Evolutionary conservation across 768 basidiomycete genomes (phyloP).

Genomic region (Daedalea quercina): DNA sequence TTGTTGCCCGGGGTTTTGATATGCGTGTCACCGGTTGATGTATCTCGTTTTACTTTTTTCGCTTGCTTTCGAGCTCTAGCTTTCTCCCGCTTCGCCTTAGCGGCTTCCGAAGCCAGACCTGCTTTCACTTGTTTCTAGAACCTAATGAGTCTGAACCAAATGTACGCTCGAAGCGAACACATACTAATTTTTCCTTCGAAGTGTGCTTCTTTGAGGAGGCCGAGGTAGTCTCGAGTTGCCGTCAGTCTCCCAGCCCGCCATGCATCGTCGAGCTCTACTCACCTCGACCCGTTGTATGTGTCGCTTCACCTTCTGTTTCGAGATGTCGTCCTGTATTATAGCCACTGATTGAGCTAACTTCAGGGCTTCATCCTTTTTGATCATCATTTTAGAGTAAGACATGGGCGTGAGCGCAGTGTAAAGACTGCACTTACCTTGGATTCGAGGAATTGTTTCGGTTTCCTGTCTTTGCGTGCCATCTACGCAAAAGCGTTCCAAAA

Average conservation of each 20-base stretch:
- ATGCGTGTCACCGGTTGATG: not conserved
- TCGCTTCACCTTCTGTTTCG: not conserved
- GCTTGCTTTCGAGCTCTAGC: not conserved
- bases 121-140: slow-evolving; percentile 1
- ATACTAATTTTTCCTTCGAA: slow-evolving; percentile 2
- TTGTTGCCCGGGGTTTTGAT: no score
- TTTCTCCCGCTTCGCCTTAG: slow-evolving; percentile 2
- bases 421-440: not conserved
- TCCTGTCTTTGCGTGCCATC: not conserved
- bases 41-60: not conserved
- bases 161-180: not conserved
- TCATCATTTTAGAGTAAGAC: not conserved
- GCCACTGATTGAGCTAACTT: not conserved
- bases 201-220: not conserved
- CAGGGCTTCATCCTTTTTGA: slow-evolving; percentile 2
- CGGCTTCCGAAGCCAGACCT: not conserved
- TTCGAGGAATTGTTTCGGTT: not conserved
- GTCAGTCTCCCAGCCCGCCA: not conserved
- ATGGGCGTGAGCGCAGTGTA: no score
- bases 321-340: not conserved
- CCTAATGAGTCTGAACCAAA: not conserved
- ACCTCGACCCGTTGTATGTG: not conserved
- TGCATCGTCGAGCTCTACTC: not conserved
- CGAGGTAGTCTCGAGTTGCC: not conserved
- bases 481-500: not conserved